phyloP scores from a whole-genome alignment of 169 alveolate genomes.

The Plasmodium reichenowi region DNA sequence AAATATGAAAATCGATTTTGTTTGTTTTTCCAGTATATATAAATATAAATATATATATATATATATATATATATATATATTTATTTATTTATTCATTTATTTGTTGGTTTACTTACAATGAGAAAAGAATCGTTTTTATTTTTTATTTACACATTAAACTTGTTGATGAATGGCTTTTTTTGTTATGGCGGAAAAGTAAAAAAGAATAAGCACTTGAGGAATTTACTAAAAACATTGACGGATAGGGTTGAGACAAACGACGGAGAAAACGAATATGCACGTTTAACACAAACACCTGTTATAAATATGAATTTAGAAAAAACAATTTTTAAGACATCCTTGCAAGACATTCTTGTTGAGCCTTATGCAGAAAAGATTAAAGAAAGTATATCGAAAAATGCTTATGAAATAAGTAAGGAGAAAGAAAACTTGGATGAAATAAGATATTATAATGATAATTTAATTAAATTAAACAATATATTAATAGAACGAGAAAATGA shows the following conservation, averaged over 20 bases:
- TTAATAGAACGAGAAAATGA: background rate
- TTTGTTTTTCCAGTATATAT: too few species aligned
- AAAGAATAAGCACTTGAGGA: conserved; percentile 43
- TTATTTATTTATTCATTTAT: too few species aligned
- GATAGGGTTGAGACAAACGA: conserved; percentile 61
- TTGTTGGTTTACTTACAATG: background rate
- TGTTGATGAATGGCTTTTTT: background rate
- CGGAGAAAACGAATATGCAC: conserved; percentile 68
- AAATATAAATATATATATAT: too few species aligned
- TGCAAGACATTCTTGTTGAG: conserved; percentile 53
- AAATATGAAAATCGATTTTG: too few species aligned
- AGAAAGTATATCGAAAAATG: conserved; percentile 27
- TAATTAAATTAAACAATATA: conserved; percentile 12
- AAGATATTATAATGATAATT: conserved; percentile 32
- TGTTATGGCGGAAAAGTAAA: conserved; percentile 19
- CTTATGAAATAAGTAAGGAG: conserved; percentile 48
- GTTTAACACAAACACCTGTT: conserved; percentile 68
- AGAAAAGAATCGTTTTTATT: background rate
- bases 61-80: too few species aligned
- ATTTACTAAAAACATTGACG: conserved; percentile 32
- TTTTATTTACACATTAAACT: background rate
- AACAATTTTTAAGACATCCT: conserved; percentile 34
- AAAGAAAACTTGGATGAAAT: conserved; percentile 48
- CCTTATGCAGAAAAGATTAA: conserved; percentile 67
- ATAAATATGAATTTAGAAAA: conserved; percentile 46